Percentiles rank a stretch among this genome's conserved stretches.
Evolutionary conservation across 1,284 basidiomycete genomes (phyloP).

Genomic region (Xerocomus subilludens): DNA sequence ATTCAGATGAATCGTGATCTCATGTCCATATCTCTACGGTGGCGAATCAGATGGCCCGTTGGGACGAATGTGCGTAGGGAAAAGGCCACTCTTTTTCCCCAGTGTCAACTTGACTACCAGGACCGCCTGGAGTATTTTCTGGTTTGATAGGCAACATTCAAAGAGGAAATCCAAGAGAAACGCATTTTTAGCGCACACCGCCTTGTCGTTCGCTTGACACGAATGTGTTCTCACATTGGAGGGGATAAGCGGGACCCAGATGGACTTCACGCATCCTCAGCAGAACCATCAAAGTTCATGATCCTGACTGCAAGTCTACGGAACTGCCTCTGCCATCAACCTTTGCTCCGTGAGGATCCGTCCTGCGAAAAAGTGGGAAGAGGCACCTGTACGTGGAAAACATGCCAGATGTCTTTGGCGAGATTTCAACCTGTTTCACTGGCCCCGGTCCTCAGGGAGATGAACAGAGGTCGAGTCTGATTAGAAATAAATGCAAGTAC

Average conservation of each 20-base stretch:
- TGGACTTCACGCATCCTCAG: slow-evolving; percentile 22
- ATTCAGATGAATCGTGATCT: background rate
- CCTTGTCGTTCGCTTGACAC: slow-evolving; percentile 31
- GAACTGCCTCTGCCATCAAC: slow-evolving; percentile 32
- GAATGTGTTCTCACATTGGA: slow-evolving; percentile 33
- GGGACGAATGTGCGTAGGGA: slow-evolving; percentile 26
- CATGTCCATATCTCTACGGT: background rate
- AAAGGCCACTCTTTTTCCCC: slow-evolving; percentile 39
- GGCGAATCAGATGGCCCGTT: slow-evolving; percentile 30
- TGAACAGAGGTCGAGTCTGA: slow-evolving; percentile 23
- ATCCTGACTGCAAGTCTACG: slow-evolving; percentile 47
- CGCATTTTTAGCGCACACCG: slow-evolving; percentile 46
- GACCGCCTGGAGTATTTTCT: slow-evolving; percentile 18
- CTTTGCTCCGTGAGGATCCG: slow-evolving; percentile 26
- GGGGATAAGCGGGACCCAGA: slow-evolving; percentile 37
- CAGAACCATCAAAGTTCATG: slow-evolving; percentile 32
- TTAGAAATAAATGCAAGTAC: slow-evolving; percentile 43
- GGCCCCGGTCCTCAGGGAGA: slow-evolving; percentile 29
- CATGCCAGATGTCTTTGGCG: slow-evolving; percentile 10
- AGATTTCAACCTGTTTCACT: slow-evolving; percentile 23
- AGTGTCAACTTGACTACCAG: slow-evolving; percentile 36
- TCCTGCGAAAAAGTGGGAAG: slow-evolving; percentile 18
- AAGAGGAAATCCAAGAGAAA: slow-evolving; percentile 42
- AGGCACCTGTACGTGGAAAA: slow-evolving; percentile 21
- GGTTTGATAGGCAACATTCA: slow-evolving; percentile 16